Evolutionary conservation across 2,329 filamentous ascomycete species (phyloP).

Genomic region (Tolypocladium cylindrosporum): DNA sequence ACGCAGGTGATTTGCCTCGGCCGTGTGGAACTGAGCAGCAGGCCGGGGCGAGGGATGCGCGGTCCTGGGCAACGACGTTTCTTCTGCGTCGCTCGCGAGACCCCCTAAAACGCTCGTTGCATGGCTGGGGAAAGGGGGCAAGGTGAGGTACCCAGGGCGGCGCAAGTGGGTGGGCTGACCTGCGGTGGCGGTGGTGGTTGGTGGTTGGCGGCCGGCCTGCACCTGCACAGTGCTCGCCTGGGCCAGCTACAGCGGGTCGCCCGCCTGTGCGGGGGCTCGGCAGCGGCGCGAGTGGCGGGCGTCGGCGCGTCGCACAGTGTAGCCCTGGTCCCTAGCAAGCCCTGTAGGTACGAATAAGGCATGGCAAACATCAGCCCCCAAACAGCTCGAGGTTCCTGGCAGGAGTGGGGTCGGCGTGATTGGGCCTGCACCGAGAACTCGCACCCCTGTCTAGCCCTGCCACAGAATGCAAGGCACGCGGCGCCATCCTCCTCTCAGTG

Average conservation of each 20-base stretch:
- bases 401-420: background rate
- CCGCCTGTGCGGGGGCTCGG: background rate
- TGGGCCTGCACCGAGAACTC: background rate
- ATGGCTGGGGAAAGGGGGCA: background rate
- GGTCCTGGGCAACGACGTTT: background rate
- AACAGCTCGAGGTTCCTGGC: background rate
- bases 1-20: background rate
- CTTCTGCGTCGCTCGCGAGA: background rate
- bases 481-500: background rate
- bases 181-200: background rate
- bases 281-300: background rate
- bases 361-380: background rate
- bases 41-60: background rate
- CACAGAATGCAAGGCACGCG: background rate
- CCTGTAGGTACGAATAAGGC: no score
- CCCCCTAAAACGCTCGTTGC: conserved; percentile 3
- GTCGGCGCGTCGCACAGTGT: background rate
- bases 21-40: conserved; percentile 1
- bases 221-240: background rate
- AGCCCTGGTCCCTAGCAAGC: no score
- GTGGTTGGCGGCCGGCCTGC: background rate
- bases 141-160: background rate
- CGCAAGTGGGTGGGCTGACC: background rate
- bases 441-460: background rate
- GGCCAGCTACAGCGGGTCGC: background rate